Percentiles rank a stretch among this genome's conserved stretches.
phyloP scores from a whole-genome alignment of 331 rosid genomes.

The Rhamnella rubrinervis region DNA sequence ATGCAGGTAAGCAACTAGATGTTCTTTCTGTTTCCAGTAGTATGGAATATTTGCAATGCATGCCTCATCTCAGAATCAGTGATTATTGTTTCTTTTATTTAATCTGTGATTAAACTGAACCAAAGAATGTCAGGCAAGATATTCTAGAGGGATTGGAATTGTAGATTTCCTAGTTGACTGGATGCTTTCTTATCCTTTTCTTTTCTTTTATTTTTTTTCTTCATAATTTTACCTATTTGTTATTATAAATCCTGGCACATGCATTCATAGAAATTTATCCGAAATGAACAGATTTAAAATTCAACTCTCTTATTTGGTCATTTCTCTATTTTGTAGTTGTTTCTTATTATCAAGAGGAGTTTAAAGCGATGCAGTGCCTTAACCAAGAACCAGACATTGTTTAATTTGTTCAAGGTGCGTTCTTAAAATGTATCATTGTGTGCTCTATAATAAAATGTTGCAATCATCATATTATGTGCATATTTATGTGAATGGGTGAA shows the following conservation, averaged over 20 bases:
- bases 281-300: constrained; percentile 1
- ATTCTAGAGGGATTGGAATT: too few relatives aligned
- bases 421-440: constrained; percentile 13
- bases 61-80: neutral
- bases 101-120: too few relatives aligned
- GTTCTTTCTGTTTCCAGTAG: constrained; percentile 14
- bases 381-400: constrained; percentile 94
- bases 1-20: constrained; percentile 69
- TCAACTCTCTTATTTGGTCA: constrained; percentile 14
- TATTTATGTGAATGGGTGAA: neutral
- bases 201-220: neutral
- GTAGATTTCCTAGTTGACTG: too few relatives aligned
- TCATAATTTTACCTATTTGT: too few relatives aligned
- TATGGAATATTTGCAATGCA: constrained; percentile 1
- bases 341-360: constrained; percentile 97
- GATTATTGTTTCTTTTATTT: neutral
- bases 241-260: too few relatives aligned
- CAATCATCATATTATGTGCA: neutral
- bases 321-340: constrained; percentile 57
- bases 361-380: constrained; percentile 96
- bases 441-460: neutral
- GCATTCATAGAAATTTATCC: neutral
- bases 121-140: too few relatives aligned
- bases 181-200: neutral
- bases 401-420: constrained; percentile 84